A percentile compares a stretch with the other conserved stretches of the same genome.
Conservation (phyloP, 192 early-diverging fungal genomes). For the Umbelopsis ramanniana region DNA sequence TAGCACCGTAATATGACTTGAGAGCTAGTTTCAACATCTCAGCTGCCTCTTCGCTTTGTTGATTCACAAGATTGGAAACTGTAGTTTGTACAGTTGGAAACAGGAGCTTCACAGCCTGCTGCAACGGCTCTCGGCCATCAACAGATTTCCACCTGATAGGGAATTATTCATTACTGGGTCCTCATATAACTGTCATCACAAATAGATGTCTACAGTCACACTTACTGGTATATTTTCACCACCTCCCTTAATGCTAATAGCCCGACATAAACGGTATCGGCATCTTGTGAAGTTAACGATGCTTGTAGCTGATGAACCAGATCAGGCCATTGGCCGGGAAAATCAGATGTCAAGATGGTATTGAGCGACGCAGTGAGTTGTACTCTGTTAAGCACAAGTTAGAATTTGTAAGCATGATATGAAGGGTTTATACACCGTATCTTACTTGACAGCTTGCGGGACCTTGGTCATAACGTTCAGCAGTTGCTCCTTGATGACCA, state of each 20-base stretch:
- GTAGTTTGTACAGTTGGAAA: constrained; percentile 82
- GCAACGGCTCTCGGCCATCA: constrained; percentile 67
- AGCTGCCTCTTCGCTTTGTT: constrained; percentile 73
- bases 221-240: constrained; percentile 77
- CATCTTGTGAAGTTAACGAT: constrained; percentile 66
- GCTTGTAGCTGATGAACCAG: constrained; percentile 69
- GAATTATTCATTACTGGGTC: not conserved
- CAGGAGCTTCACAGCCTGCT: constrained; percentile 70
- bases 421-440: not conserved
- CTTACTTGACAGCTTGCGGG: constrained; percentile 71
- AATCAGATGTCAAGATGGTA: constrained; percentile 77
- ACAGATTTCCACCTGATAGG: constrained; percentile 62
- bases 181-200: not conserved
- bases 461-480: constrained; percentile 67
- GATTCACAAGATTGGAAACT: constrained; percentile 61
- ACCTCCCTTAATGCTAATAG: constrained; percentile 79
- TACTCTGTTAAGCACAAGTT: constrained; percentile 39
- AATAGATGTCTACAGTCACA: not conserved
- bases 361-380: constrained; percentile 83
- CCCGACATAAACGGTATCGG: constrained; percentile 72
- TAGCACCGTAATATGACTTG: constrained; percentile 79
- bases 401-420: not conserved
- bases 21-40: constrained; percentile 83
- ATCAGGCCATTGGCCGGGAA: constrained; percentile 80
- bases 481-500: constrained; percentile 69